phyloP scores from a whole-genome alignment of 2,329 filamentous ascomycete species.

The Ascochyta fabae region DNA sequence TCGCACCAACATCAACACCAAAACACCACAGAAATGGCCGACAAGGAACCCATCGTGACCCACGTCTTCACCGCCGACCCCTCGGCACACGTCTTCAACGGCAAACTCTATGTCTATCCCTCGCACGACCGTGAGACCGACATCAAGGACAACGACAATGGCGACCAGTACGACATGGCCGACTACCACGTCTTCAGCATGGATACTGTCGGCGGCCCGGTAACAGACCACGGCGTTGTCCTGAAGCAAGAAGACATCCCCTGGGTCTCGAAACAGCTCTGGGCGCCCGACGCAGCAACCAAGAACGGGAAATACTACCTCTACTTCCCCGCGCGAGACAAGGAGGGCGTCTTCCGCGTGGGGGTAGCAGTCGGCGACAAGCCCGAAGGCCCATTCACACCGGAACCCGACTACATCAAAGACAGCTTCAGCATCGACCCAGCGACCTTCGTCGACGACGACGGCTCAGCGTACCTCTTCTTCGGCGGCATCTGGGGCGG shows the following conservation, averaged over 20 bases:
- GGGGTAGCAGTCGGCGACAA: constrained; percentile 70
- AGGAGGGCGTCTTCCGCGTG: constrained; percentile 73
- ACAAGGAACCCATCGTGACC: constrained; percentile 69
- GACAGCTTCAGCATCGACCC: constrained; percentile 81
- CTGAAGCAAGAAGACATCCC: constrained; percentile 71
- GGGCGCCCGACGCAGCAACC: constrained; percentile 77
- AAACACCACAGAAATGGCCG: constrained; percentile 36
- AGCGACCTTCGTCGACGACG: constrained; percentile 74
- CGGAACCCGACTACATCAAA: constrained; percentile 68
- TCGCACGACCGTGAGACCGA: constrained; percentile 79
- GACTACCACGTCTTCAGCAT: constrained; percentile 82
- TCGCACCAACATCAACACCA: background rate
- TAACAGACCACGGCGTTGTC: constrained; percentile 76
- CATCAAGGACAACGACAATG: constrained; percentile 81
- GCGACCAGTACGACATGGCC: constrained; percentile 83
- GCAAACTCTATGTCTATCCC: constrained; percentile 78
- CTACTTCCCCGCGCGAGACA: constrained; percentile 78
- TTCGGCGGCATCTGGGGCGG: constrained; percentile 84
- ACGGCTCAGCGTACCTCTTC: constrained; percentile 70
- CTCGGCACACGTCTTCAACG: constrained; percentile 80
- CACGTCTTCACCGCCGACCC: constrained; percentile 81
- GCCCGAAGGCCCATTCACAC: constrained; percentile 73
- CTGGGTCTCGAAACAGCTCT: constrained; percentile 80
- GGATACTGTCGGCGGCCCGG: constrained; percentile 61
- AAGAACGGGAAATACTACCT: constrained; percentile 76